Conservation (phyloP, 2,329 filamentous ascomycete species). For the Colletotrichum sublineola region DNA sequence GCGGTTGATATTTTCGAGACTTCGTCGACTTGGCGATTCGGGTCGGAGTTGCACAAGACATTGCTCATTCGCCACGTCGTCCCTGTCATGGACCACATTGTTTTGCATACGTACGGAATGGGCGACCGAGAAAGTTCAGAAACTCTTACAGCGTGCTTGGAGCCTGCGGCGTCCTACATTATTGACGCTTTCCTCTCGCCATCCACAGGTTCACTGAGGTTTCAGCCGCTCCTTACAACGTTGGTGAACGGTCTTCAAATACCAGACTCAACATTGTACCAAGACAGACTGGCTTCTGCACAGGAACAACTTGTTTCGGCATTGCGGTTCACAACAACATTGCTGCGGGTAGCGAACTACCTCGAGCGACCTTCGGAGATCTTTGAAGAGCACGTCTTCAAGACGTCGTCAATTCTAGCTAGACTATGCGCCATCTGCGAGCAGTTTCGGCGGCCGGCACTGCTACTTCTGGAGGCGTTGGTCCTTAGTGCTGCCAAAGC, state of each 20-base stretch:
- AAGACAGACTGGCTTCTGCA: constrained; percentile 66
- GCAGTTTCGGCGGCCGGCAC: constrained; percentile 73
- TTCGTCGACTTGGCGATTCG: constrained; percentile 87
- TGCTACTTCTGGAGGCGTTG: constrained; percentile 79
- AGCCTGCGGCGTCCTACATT: constrained; percentile 80
- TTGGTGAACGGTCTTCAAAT: constrained; percentile 73
- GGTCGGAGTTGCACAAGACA: constrained; percentile 74
- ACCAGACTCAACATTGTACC: constrained; percentile 73
- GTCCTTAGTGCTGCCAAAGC: constrained; percentile 77
- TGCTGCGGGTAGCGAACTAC: constrained; percentile 78
- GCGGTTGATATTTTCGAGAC: constrained; percentile 89
- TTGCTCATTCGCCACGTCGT: constrained; percentile 78
- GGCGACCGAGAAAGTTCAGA: constrained; percentile 68
- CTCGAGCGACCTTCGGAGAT: constrained; percentile 73
- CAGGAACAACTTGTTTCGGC: constrained; percentile 74
- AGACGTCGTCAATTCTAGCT: constrained; percentile 80
- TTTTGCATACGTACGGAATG: constrained; percentile 81
- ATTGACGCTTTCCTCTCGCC: constrained; percentile 81
- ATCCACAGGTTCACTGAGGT: constrained; percentile 77
- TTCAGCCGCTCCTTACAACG: constrained; percentile 81
- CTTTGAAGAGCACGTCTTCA: constrained; percentile 84
- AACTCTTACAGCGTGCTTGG: constrained; percentile 71
- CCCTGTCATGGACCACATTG: constrained; percentile 76
- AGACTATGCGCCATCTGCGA: constrained; percentile 80
- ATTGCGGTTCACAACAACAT: constrained; percentile 74